Base-by-base conservation (phyloP, 202 grass and related monocot genomes). In the Brachypodium distachyon region DNA sequence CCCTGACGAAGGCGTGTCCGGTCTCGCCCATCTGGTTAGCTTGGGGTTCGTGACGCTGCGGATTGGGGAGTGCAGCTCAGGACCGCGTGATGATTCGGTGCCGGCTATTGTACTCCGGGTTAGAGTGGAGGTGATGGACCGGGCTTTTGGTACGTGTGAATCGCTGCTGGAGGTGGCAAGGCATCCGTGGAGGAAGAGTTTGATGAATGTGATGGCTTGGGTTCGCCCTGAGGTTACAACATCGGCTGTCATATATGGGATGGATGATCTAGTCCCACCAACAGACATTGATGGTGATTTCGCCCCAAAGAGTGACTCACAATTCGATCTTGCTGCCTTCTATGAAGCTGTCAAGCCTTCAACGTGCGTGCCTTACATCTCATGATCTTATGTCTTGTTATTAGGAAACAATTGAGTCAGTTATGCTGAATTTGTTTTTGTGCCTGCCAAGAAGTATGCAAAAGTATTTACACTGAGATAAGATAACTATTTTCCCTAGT, bases 161-260 rank as follows among this genome's bases (percentile, higher is more conserved):
- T 97, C 91, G 9, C 74, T 97, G 22, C 55, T 97, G 69, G 91
- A 97, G 70, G 90, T 88, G 10, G 53, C 72, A 0, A 93, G 89
- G 80, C 89, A 90, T 78, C 91, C 95, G 0, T 94, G 91, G 91
- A 91, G 87, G 70, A 97, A 92, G 80, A 97, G 91, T 61, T 83
- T 94, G 89, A 86, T 94, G 91, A 94, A 90, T 84, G 70, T 87
- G n/a, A 84, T 97, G 89, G 79, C 82, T 49, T 97, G 91, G 95
- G 68, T 97, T 60, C 88, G 84, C 55, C 91, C 91, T 36, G 95
- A 97, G 70, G 84, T 90, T 46, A 84, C 70, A 25, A 90, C 84
- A 4, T 88, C 86, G 7, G 79, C 92, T 78, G 68, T 59, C 17
- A 82, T 94, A 56, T 97, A 97, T 77, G 87, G 88, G 53, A 51